Base-by-base conservation (phyloP, 495 filamentous ascomycete genomes). In the Ramalina peruviana region DNA sequence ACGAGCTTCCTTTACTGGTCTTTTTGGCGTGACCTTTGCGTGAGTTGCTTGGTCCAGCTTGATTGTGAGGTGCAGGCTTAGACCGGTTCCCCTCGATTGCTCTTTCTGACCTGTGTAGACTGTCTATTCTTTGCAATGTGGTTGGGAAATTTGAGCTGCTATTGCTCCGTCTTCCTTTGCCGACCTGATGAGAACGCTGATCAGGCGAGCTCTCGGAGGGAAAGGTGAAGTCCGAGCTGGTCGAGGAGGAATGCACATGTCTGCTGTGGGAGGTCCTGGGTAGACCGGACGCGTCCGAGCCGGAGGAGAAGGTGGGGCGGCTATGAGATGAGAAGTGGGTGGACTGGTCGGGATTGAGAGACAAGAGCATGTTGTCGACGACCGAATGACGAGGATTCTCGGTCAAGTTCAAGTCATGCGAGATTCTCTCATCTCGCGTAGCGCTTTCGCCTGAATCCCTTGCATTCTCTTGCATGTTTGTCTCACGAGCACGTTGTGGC, bases 341-440 rank as follows among this genome's bases (percentile, higher is more conserved):
- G 3, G 49, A 45, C 66, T 68, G 58, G 65, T 72, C 43, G 66
- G 59, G 49, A 64, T 93, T 87, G 51, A 96, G 76, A 16, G 89
- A 94, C 27, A 88, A 74, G 12, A 96, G 76, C 79, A 96, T 87
- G 59, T 94, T 89, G 63, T 89, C 85, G 40, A 96, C 83, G 42
- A 96, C 79, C 20, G 88, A 94, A 56, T 88, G 85, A 44, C 88
- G 79, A 25, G 81, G 81, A 53, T 82, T 79, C 43, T 82, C 71
- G 7, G 82, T 79, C 45, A 94, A 69, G 30, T 86, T 88, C 44
- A 95, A 70, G 64, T 94, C 88, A 68, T 95, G 88, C 23, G 88
- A 90, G 62, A 94, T 87, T 43, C 82, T 76, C 48, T 72, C 69
- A 44, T 74, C 69, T 25, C 59, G 64, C 3, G 30, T 20, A 25